Base-by-base conservation (phyloP, 495 filamentous ascomycete species). In the Penicillium odoratum region DNA sequence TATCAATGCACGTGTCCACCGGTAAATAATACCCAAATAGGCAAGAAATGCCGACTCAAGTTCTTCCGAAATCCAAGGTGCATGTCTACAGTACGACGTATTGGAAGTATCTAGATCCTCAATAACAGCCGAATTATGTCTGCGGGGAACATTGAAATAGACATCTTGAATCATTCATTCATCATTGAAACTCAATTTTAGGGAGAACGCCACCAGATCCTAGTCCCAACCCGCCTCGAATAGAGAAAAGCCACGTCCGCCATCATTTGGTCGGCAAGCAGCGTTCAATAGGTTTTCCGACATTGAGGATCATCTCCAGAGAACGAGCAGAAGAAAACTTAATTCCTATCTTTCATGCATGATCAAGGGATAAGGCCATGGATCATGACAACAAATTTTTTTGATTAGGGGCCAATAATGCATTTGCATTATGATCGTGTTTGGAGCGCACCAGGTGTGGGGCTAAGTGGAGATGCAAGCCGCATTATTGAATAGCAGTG, bases 401-500 rank as follows among this genome's bases (percentile, higher is more conserved):
- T 1, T 36, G 10, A 36, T 1, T 36, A 36, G 33, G 33, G 33
- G 33, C 33, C 33, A 36, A 36, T 36, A 36, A 36, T 36, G 33
- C 33, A 36, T 36, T 21, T 21, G 9, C 10, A 13, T 13, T 36
- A 36, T 40, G 38, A 15, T 15, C 7, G 38, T 40, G 34, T 5
- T 15, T 15, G 38, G 38, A 40, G 15, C 5, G 38, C 38, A n/a
- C n/a, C 13, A n/a, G 38, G 15, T 6, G 38, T 40, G 38, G 38
- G n/a, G 38, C 38, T 40, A 5, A 1, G 38, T 40, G 38, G 38
- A 40, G 38, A 40, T n/a, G 11, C 6, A 16, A 4, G 26, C 13
- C 45, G 49, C 54, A 42, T 57, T 61, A 61, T 57, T 61, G 59
- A 50, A 57, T 47, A 30, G 25, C 9, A 49, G 31, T 53, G 49